Conservation (phyloP, 768 basidiomycete species). For the Rhizopogon rudus region DNA sequence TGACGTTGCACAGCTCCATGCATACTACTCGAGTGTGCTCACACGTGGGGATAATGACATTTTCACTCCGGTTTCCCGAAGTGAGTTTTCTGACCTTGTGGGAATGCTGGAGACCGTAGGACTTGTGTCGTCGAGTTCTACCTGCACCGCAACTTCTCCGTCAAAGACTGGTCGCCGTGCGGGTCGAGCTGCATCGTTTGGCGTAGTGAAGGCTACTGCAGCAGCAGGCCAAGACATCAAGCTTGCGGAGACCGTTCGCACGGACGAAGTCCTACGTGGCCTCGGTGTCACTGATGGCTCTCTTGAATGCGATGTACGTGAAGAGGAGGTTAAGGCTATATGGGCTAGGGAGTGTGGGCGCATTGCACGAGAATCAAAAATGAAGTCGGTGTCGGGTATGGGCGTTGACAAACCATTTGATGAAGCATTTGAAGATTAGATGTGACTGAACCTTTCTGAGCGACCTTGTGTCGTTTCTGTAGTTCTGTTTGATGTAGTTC, state of each 20-base stretch:
- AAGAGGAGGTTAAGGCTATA: slow-evolving; percentile 39
- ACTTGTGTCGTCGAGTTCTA: slow-evolving; percentile 39
- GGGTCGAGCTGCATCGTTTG: slow-evolving; percentile 55
- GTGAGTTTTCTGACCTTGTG: slow-evolving; percentile 71
- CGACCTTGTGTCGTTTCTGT: slow-evolving; percentile 1
- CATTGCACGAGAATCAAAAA: slow-evolving; percentile 32
- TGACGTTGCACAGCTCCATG: slow-evolving; percentile 57
- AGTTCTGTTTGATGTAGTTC: slow-evolving; percentile 4
- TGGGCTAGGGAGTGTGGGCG: slow-evolving; percentile 36
- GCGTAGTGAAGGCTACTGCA: slow-evolving; percentile 16
- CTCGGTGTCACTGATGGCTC: slow-evolving; percentile 41
- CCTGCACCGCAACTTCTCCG: slow-evolving; percentile 31
- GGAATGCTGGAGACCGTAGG: slow-evolving; percentile 73
- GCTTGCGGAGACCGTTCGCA: slow-evolving; percentile 57
- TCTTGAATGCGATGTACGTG: slow-evolving; percentile 28
- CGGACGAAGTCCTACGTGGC: slow-evolving; percentile 68
- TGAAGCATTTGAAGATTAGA: slow-evolving; percentile 31
- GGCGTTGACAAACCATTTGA: slow-evolving; percentile 19
- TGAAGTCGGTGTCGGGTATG: slow-evolving; percentile 7
- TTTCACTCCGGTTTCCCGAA: slow-evolving; percentile 64
- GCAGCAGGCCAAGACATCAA: slow-evolving; percentile 39
- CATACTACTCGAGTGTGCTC: slow-evolving; percentile 59
- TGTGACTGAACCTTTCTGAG: not conserved
- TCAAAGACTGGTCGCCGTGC: slow-evolving; percentile 45
- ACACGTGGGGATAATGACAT: slow-evolving; percentile 47